A percentile compares a stretch with the other conserved stretches of the same genome.
Conservation (phyloP, 75 land plant genomes). For the Cunninghamia lanceolata region DNA sequence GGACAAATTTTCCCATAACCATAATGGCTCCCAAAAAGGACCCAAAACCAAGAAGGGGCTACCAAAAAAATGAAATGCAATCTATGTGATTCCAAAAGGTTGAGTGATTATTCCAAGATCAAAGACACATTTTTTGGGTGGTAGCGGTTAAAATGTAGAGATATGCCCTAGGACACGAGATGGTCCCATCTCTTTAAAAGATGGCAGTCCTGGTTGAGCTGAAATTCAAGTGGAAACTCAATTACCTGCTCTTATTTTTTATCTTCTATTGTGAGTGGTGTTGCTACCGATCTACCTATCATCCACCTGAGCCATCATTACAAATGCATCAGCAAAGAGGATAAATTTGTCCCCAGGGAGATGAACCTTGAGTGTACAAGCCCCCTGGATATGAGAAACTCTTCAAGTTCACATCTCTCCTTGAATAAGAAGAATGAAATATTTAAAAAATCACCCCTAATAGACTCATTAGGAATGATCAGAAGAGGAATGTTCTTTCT, state of each 20-base stretch:
- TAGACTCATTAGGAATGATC: too few relatives aligned
- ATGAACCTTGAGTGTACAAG: background rate
- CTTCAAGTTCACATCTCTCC: too few relatives aligned
- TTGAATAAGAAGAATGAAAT: too few relatives aligned
- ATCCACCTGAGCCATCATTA: background rate
- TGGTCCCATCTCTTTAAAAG: background rate
- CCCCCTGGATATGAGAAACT: background rate
- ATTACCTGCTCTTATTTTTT: background rate
- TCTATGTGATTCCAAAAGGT: background rate
- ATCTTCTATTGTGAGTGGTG: background rate
- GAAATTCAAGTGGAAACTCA: background rate
- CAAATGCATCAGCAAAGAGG: background rate
- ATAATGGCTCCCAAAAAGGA: background rate
- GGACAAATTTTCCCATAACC: background rate
- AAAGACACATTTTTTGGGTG: background rate
- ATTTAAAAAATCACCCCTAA: too few relatives aligned
- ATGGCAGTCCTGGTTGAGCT: background rate
- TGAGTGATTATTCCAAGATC: background rate
- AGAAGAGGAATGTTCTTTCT: background rate
- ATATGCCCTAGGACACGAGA: background rate
- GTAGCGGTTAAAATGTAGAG: background rate
- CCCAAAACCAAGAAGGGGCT: background rate
- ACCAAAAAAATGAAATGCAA: background rate
- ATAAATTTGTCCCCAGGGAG: too few relatives aligned
- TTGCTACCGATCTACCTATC: background rate